Conservation (phyloP, 1,284 basidiomycete species). For the Phylloboletellus chloephorus region DNA sequence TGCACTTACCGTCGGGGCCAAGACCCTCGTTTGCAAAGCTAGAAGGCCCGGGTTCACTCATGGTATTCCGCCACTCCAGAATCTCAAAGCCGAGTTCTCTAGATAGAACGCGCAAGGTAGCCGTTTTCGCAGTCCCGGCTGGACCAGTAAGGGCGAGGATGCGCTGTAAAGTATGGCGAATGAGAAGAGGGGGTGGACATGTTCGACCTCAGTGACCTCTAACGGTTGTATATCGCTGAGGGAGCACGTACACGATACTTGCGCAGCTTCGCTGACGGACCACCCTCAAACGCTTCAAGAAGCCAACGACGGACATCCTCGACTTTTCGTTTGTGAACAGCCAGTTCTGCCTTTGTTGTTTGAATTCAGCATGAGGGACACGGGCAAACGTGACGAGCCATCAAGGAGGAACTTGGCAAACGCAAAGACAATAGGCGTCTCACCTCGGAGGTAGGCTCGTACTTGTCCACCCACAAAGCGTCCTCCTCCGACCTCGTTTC, state of each 20-base stretch:
- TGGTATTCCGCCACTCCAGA: slow-evolving; percentile 78
- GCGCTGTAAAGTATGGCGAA: slow-evolving; percentile 44
- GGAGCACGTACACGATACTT: slow-evolving; percentile 68
- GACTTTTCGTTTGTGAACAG: slow-evolving; percentile 85
- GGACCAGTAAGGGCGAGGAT: slow-evolving; percentile 86
- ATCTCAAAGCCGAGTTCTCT: slow-evolving; percentile 76
- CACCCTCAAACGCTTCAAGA: slow-evolving; percentile 73
- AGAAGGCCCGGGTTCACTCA: slow-evolving; percentile 37
- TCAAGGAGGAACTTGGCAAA: neutral
- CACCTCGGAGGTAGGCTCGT: slow-evolving; percentile 66
- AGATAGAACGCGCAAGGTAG: slow-evolving; percentile 74
- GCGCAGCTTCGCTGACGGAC: slow-evolving; percentile 55
- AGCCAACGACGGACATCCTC: slow-evolving; percentile 85
- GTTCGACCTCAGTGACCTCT: neutral
- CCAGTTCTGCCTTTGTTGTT: slow-evolving; percentile 62
- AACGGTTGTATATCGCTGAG: no score
- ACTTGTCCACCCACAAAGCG: slow-evolving; percentile 73
- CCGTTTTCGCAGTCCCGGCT: slow-evolving; percentile 87
- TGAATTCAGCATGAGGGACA: neutral
- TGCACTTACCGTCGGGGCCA: slow-evolving; percentile 9
- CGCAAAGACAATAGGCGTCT: slow-evolving; percentile 12
- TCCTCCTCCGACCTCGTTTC: slow-evolving; percentile 35
- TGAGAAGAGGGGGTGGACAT: neutral
- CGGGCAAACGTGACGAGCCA: neutral
- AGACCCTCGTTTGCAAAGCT: slow-evolving; percentile 7